These are phyloP conservation scores for Botryotinia globosa DNA, from an alignment of 2,329 filamentous ascomycete genomes.

Conservation along the genomic window DNA sequence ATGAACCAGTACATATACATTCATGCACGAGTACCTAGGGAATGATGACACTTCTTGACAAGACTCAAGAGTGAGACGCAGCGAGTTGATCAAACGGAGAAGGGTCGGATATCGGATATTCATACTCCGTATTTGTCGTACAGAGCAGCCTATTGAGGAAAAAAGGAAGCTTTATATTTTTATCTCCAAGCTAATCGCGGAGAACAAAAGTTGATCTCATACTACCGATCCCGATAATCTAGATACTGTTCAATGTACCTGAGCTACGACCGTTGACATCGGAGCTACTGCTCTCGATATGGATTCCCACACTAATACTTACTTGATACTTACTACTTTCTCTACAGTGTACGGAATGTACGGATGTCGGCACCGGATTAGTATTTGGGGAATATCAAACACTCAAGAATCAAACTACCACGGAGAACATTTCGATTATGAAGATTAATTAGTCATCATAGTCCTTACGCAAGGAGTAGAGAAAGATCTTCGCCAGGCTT, in stretches of 20 bases:
- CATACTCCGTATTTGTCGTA: not conserved
- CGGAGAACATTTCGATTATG: not conserved
- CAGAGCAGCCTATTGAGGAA: not conserved
- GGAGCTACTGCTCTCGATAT: not conserved
- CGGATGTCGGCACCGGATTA: not conserved
- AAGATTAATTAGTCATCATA: not conserved
- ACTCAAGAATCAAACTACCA: not conserved
- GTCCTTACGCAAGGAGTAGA: not conserved
- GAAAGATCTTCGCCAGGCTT: constrained; percentile 11
- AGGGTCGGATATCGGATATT: not conserved
- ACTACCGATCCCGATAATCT: not conserved
- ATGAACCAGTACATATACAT: not conserved
- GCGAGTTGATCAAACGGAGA: not conserved
- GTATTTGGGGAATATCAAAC: not conserved
- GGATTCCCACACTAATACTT: not conserved
- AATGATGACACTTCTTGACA: not conserved
- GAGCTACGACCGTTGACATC: not conserved
- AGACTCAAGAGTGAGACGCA: not conserved
- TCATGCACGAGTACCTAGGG: not conserved
- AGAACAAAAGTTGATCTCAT: not conserved
- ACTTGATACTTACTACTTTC: not conserved
- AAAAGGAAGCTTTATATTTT: not conserved
- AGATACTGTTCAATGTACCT: not conserved
- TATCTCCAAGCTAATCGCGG: not conserved
- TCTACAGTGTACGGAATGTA: not conserved